Base-by-base conservation (phyloP, 495 filamentous ascomycete genomes). In the Daldinia childiae region DNA sequence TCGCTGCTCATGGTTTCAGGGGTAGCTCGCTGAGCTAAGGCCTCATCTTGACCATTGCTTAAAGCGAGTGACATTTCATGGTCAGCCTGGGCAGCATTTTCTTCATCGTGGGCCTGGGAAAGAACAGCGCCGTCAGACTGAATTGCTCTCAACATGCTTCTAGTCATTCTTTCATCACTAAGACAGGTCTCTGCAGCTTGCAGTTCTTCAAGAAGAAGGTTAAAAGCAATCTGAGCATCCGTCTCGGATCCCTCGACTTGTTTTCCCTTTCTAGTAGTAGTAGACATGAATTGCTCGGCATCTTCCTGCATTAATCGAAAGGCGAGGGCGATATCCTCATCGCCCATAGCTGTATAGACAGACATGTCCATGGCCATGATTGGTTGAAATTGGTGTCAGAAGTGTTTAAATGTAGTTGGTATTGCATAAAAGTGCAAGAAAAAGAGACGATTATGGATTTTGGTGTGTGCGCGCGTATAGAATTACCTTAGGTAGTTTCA, bases 261-360 rank as follows among this genome's bases (percentile, higher is more conserved):
- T 48, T 83, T 80, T 21, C 76, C 79, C 57, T 78, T 81, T 26
- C 77, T 77, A 52, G 75, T 81, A n/a, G 41, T 69, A 27, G n/a
- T 9, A 12, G 65, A 39, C 29, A 64, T 17, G 12, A 79, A 34
- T 30, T 68, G 51, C 12, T 74, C 32, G n/a, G 60, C 57, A 68
- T 82, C 79, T 19, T 78, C 65, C 41, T 54, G 60, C 43, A 79
- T 69, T 11, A 81, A 62, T 30, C 76, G 68, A 11, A 81, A 21
- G 34, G 62, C 62, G 3, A 73, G 54, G 3, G 38, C 43, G 32
- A 66, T 54, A 26, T 71, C 73, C 27, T 64, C 64, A 17, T 71
- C 67, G 29, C 60, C 67, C 51, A 56, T 64, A 6, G 17, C 24
- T 45, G n/a, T 26, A 9, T 43, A 14, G 36, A 34, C 12, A n/a